Conservation (phyloP, 2,329 filamentous ascomycete genomes). For the Aspergillus proliferans region DNA sequence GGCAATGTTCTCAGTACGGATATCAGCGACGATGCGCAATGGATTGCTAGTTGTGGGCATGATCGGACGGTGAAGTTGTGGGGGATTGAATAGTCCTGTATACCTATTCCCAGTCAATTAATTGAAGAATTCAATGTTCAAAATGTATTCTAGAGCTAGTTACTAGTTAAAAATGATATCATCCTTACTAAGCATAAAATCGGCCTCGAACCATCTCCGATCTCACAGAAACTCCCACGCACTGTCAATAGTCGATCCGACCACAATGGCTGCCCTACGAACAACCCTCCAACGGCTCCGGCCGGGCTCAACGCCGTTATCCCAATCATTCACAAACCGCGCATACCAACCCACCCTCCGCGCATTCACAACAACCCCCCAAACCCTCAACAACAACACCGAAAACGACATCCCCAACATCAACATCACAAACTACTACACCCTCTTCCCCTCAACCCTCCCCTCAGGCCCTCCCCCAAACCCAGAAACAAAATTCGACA, state of each 20-base stretch:
- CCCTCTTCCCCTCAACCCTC: constrained; percentile 77
- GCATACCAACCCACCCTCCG: background rate
- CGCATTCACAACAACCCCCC: constrained; percentile 1
- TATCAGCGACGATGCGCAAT: constrained; percentile 75
- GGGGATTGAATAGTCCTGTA: constrained; percentile 65
- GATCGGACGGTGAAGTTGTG: constrained; percentile 95
- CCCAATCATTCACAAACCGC: background rate
- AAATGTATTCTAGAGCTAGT: background rate
- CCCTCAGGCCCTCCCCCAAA: constrained; percentile 69
- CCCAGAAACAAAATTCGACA: constrained; percentile 65
- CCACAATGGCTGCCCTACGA: background rate
- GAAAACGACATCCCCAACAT: constrained; percentile 14
- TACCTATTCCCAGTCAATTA: too few species aligned
- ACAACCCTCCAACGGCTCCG: background rate
- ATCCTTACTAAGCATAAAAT: background rate
- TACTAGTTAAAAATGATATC: background rate
- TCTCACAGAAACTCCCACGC: background rate
- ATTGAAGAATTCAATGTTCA: too few species aligned
- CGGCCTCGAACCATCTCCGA: too few species aligned
- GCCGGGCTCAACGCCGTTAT: too few species aligned
- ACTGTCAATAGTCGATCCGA: background rate
- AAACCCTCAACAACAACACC: constrained; percentile 5
- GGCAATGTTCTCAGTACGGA: constrained; percentile 89
- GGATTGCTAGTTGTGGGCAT: constrained; percentile 91
- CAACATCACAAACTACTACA: constrained; percentile 63